Evolutionary conservation across 371 early-diverging fungal genomes (phyloP).

Genomic region (Phascolomyces articulosus): DNA sequence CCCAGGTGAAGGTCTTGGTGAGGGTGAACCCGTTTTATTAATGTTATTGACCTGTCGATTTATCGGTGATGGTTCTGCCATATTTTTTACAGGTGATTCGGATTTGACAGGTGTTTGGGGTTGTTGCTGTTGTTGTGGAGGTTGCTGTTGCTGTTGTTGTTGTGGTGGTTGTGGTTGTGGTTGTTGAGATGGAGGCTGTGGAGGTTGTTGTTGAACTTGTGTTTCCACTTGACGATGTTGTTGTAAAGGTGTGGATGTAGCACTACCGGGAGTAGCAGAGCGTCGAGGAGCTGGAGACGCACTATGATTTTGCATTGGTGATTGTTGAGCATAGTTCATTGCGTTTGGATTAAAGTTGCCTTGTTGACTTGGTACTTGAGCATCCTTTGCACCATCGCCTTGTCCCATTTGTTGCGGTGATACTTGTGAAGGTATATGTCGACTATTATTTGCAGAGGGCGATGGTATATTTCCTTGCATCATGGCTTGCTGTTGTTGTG

Average conservation of each 20-base stretch:
- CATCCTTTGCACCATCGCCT: constrained; percentile 4
- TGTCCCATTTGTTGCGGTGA: constrained; percentile 22
- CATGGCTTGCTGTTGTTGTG: constrained; percentile 24
- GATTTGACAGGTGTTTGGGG: not conserved
- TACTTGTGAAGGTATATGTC: constrained; percentile 21
- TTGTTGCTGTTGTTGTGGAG: constrained; percentile 4
- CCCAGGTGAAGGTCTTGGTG: constrained; percentile 12
- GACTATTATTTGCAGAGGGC: constrained; percentile 24
- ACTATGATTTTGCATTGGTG: constrained; percentile 28
- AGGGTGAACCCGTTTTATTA: constrained; percentile 6
- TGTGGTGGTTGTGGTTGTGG: constrained; percentile 30
- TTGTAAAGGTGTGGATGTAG: constrained; percentile 40
- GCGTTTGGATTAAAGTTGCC: constrained; percentile 1
- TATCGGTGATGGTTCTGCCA: constrained; percentile 2
- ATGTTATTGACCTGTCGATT: not conserved
- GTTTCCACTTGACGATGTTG: constrained; percentile 30
- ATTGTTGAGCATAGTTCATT: constrained; percentile 28
- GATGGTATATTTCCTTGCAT: constrained; percentile 20
- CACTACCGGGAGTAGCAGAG: constrained; percentile 37
- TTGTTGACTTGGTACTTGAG: constrained; percentile 9
- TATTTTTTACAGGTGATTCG: constrained; percentile 3
- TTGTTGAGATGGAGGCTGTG: constrained; percentile 34
- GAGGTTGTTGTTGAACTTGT: constrained; percentile 1
- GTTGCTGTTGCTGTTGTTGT: not conserved
- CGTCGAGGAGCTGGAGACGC: constrained; percentile 34